Evolutionary conservation across 306 rosid genomes (phyloP), one percentile per base, ranked within the genome.

Genomic region (Dalbergia cochinchinensis): DNA sequence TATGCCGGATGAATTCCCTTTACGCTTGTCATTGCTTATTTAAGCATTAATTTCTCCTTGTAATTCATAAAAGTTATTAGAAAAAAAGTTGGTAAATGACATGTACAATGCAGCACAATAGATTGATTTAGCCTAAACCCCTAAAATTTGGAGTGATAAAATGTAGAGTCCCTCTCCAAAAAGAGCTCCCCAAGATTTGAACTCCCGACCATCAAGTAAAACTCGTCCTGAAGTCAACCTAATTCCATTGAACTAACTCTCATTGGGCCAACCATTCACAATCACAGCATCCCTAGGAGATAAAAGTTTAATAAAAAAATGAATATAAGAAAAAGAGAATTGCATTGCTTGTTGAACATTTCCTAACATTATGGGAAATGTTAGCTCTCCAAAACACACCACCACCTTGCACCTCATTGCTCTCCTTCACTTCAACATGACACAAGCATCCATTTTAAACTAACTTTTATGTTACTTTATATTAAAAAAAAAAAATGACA

Each of bases 301-400:
- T 37, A 6, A 42, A 41, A 10, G 53, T 65, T 39, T 26, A 65
- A 42, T 59, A 16, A 75, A 58, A 41, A 75, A 39, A 37, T 65
- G 74, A 58, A 78, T 61, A 54, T n/a, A 39, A 54, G 16, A 76
- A 65, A 31, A 20, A 44, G 89, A 79, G 60, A 69, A 74, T 65
- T 80, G 57, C 83, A 76, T 73, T 78, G 62, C 85, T 65, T 79
- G 72, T 66, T 62, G 65, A 80, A 73, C 79, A 69, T 76, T 70
- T 67, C 79, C 86, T 65, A 79, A 66, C 16, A 65, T 14, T 54
- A 31, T 69, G 78, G 55, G 50, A 74, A 41, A 83, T 86, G 73
- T 22, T 58, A 74, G 65, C 70, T 83, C 73, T 51, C 70, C 78
- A 68, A 76, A 73, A 72, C 82, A 48, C 59, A 41, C 76, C 47